These are phyloP conservation scores for Oryza brachyantha DNA, from an alignment of 176 grass and related monocot genomes.

Conservation along the genomic window DNA sequence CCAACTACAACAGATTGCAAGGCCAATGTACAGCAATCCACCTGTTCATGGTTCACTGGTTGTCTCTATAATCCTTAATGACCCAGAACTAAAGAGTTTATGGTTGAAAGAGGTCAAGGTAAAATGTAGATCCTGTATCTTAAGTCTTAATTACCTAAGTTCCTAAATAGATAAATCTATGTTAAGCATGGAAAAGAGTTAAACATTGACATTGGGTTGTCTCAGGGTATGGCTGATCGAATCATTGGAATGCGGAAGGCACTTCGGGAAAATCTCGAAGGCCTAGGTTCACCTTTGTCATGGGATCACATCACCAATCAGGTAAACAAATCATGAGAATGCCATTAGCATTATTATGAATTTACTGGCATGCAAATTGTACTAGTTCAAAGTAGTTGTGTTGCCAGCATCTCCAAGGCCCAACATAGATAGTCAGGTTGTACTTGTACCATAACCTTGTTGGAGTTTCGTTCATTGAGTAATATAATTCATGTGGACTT, in stretches of 20 bases:
- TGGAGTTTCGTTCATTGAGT: background rate
- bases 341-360: constrained; percentile 6
- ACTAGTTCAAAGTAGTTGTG: background rate
- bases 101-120: constrained; percentile 97
- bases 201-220: constrained; percentile 2
- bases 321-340: constrained; percentile 44
- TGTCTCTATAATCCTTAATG: constrained; percentile 86
- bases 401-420: background rate
- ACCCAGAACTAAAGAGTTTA: constrained; percentile 83
- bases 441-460: constrained; percentile 8
- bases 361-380: background rate
- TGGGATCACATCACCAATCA: constrained; percentile 97
- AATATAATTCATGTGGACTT: background rate
- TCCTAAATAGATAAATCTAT: background rate
- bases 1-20: constrained; percentile 89
- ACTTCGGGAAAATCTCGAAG: constrained; percentile 78
- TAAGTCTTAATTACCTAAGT: background rate
- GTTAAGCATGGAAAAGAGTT: background rate
- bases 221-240: constrained; percentile 87
- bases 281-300: constrained; percentile 72
- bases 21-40: constrained; percentile 98
- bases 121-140: constrained; percentile 18
- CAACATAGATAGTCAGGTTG: background rate
- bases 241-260: constrained; percentile 93
- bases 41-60: constrained; percentile 84